phyloP scores from a whole-genome alignment of 208 protist genomes.

The Acanthamoeba sp. region DNA sequence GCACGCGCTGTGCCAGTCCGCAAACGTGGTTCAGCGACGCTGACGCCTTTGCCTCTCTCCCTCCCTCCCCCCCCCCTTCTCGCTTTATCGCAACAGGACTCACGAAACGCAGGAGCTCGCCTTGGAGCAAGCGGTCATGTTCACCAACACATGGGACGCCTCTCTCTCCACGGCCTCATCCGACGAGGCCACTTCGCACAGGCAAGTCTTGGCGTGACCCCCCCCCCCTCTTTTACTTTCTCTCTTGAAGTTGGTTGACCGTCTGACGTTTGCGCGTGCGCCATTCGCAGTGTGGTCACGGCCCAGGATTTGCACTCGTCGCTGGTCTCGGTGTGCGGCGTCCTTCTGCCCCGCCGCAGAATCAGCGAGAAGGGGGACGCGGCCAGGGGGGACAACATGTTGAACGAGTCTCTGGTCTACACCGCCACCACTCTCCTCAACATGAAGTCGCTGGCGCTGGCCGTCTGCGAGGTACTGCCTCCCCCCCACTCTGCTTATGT shows the following conservation, averaged over 20 bases:
- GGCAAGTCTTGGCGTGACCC: background rate
- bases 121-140: conserved; percentile 63
- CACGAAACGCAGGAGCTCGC: conserved; percentile 17
- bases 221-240: no score
- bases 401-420: conserved; percentile 57
- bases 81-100: background rate
- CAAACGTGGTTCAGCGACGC: background rate
- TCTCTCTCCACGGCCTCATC: background rate
- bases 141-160: conserved; percentile 42
- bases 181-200: background rate
- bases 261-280: no score
- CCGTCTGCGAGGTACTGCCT: conserved; percentile 49
- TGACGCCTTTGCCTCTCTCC: background rate
- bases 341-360: conserved; percentile 47
- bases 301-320: background rate
- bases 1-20: background rate
- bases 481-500: background rate
- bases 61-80: background rate
- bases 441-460: conserved; percentile 74
- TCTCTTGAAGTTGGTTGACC: no score
- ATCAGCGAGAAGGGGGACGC: background rate
- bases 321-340: conserved; percentile 54
- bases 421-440: conserved; percentile 66
- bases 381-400: background rate
- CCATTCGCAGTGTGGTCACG: background rate